Percentiles rank a stretch among this genome's conserved stretches.
Evolutionary conservation across 1,284 basidiomycete genomes (phyloP).

Genomic region (Xanthoconium separans): DNA sequence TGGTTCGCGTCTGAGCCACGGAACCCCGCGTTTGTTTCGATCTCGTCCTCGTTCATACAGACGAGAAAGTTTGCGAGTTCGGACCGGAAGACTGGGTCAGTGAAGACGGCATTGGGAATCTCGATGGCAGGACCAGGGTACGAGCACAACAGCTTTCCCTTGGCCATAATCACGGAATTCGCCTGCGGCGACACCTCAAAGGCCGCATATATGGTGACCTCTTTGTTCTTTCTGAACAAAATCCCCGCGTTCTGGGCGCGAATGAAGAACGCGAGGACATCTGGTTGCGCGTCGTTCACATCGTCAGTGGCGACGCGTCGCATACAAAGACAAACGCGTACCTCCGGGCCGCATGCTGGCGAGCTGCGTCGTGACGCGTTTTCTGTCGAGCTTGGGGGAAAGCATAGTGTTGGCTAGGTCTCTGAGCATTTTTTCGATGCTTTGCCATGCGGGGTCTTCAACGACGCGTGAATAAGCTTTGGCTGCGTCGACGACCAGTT

Average conservation of each 20-base stretch:
- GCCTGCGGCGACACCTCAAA: slow-evolving; percentile 31
- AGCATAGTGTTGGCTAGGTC: not conserved
- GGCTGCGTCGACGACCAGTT: not conserved
- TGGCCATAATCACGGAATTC: slow-evolving; percentile 15
- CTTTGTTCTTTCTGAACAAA: slow-evolving; percentile 24
- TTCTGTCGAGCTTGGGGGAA: not conserved
- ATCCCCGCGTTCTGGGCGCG: slow-evolving; percentile 36
- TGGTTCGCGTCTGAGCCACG: not conserved
- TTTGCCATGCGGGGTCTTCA: slow-evolving; percentile 5
- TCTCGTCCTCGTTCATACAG: slow-evolving; percentile 26
- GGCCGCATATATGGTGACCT: slow-evolving; percentile 26
- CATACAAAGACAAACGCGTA: not conserved
- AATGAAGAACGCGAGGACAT: slow-evolving; percentile 28
- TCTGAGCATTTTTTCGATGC: slow-evolving; percentile 6
- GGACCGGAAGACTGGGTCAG: slow-evolving; percentile 17
- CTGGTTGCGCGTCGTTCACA: not conserved
- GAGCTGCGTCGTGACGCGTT: slow-evolving; percentile 1
- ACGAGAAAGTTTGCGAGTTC: slow-evolving; percentile 32
- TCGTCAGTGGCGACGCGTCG: not conserved
- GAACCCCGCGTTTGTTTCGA: not conserved
- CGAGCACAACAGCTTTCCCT: slow-evolving; percentile 33
- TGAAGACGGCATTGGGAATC: slow-evolving; percentile 16
- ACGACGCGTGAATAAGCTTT: slow-evolving; percentile 1
- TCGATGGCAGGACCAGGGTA: slow-evolving; percentile 35
- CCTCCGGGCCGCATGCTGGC: slow-evolving; percentile 14